Conservation (phyloP, 73 alveolate species). For the Paramecium sexaurelia region DNA sequence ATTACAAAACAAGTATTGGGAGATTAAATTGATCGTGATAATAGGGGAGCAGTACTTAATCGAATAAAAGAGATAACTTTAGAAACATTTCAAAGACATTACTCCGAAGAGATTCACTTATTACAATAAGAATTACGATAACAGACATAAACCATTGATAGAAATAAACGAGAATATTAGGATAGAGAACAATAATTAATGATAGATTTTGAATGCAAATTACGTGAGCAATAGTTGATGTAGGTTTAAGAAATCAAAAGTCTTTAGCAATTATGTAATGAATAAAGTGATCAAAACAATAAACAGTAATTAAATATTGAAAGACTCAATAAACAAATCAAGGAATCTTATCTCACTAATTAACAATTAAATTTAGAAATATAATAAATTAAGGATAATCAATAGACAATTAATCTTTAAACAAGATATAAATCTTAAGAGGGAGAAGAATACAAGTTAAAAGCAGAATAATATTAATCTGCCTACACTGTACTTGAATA, state of each 20-base stretch:
- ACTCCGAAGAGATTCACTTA: background rate
- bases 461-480: background rate
- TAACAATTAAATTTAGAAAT: background rate
- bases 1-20: background rate
- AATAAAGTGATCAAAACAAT: background rate
- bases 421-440: background rate
- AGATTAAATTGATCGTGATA: background rate
- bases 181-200: background rate
- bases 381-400: background rate
- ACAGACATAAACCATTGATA: background rate
- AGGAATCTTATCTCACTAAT: background rate
- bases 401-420: background rate
- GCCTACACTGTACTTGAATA: background rate
- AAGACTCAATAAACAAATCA: background rate
- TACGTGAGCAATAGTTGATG: background rate
- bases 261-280: background rate
- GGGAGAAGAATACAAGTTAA: background rate
- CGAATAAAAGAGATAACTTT: slow-evolving; percentile 3
- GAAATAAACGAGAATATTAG: background rate
- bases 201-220: background rate
- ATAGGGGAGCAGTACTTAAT: background rate
- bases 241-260: background rate
- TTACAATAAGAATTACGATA: background rate
- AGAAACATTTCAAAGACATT: background rate
- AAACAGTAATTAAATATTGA: background rate